Base-by-base conservation (phyloP, 108 stramenopile genomes). In the Craspedostauros australis region DNA sequence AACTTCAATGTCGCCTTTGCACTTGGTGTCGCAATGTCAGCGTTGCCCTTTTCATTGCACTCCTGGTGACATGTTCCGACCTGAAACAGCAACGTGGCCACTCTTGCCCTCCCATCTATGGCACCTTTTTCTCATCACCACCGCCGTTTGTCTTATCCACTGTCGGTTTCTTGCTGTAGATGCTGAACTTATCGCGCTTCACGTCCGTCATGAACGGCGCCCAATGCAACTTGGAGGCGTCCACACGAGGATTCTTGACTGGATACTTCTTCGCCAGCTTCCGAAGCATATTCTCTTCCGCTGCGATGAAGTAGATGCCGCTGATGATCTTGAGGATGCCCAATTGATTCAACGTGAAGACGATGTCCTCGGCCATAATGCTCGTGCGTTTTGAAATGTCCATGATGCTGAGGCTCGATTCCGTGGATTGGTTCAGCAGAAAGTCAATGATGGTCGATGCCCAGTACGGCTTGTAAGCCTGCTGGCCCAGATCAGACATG, bases 341-440 rank as follows among this genome's bases (percentile, higher is more conserved):
- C 15, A 96, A 68, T 46, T 85, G 86, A 68, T 91, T 91, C 57
- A 97, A 50, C 4, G 95, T 91, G 51, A 88, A 88, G 24, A 95
- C 83, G 39, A 99, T 87, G 66, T 99, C 98, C 60, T 99, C 98
- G 12, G 98, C 76, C 86, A 96, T 91, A 51, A 99, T 95, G 48
- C 88, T 91, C 3, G 98, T 99, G 36, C 68, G 65, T 71, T 91
- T 91, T 11, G 78, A 71, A 34, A 98, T 86, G 59, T 97, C 96
- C 87, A 88, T 85, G 46, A 92, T 77, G 54, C 90, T 91, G 68
- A 91, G 60, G 22, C 75, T 75, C 12, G 72, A 73, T 22, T 86
- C 76, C 1, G 52, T 59, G 28, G 57, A 72, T 61, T 83, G 71
- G 50, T 83, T 79, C 41, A 79, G 38, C 45, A 96, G 57, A 55